phyloP scores from a whole-genome alignment of 179 eudicot genomes.

The Sideroxylon spinosum region DNA sequence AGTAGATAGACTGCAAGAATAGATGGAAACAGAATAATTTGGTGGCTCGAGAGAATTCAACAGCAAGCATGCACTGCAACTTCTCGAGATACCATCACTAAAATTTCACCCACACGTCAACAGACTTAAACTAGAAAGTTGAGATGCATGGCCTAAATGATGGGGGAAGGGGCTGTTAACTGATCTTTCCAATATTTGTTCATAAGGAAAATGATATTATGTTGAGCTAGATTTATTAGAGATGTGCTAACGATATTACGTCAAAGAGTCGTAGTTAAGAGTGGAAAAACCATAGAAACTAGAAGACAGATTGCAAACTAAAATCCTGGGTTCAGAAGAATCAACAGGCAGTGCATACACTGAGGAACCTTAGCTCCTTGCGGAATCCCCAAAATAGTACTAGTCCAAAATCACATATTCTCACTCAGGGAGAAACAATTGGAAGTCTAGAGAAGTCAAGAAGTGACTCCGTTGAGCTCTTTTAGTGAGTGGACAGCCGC shows the following conservation, averaged over 20 bases:
- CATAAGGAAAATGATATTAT: neutral
- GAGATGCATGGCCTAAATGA: neutral
- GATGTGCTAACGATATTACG: neutral
- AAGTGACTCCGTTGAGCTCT: neutral
- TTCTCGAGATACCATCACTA: neutral
- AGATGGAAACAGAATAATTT: conserved; percentile 6
- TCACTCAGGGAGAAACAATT: neutral
- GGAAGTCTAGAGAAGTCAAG: neutral
- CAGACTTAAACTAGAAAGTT: neutral
- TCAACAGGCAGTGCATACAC: neutral
- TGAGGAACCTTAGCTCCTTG: neutral
- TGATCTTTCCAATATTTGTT: neutral
- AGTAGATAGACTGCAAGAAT: neutral
- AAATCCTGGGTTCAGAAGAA: neutral
- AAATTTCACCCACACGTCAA: neutral
- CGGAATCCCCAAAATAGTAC: neutral
- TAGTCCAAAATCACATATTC: neutral
- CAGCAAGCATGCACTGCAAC: neutral
- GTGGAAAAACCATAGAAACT: neutral
- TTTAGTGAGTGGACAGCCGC: too few species aligned
- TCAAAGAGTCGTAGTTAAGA: neutral
- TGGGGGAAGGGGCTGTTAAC: neutral
- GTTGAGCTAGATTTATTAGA: too few species aligned
- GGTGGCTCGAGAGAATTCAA: neutral
- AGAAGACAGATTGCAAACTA: neutral